Evolutionary conservation across 2,329 filamentous ascomycete species (phyloP), one percentile per base, ranked within the genome.

Genomic region (Phaeosphaeriaceae sp.): DNA sequence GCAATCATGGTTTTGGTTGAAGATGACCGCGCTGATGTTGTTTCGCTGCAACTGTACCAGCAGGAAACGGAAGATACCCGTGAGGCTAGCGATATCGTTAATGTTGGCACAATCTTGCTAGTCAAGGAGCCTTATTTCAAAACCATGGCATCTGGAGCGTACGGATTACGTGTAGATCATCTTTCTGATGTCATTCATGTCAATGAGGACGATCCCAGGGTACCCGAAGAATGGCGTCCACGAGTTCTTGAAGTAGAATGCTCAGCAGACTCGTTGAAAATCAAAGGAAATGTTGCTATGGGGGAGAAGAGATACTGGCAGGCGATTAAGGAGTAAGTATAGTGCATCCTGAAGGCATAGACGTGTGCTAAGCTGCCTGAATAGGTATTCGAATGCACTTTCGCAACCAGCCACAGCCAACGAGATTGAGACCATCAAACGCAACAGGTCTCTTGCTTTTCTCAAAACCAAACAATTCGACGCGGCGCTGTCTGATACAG

Each of bases 91-190:
- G 23, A 26, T 11, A 26, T 9, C 23, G 23, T 26, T 11, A 6
- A 26, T 11, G 23, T 26, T 26, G 23, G 23, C 2, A 8, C 23
- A 11, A 11, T 26, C 23, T 8, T 26, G 23, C 7, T 26, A 26
- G 28, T n/a, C 44, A 40, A 83, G 52, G 81, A 84, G 43, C 80
- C 81, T 0, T 84, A 76, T 54, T 74, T 83, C 51, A 80, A 77
- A 54, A 28, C 58, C 0, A 67, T 68, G 12, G 60, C 56, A 0
- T 60, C 76, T 18, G 74, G 75, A 1, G 33, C 61, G 0, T 79
- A 78, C 58, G 71, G 64, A 0, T 21, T 84, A 13, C 72, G 79
- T 7, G 77, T 82, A 9, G 81, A 84, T 46, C 81, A 84, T 58
- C 55, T 78, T 13, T 76, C 74, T 18, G 81, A 84, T 46, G 54